Conservation (phyloP, 805 yeast genomes). For the Lipomyces kockii region DNA sequence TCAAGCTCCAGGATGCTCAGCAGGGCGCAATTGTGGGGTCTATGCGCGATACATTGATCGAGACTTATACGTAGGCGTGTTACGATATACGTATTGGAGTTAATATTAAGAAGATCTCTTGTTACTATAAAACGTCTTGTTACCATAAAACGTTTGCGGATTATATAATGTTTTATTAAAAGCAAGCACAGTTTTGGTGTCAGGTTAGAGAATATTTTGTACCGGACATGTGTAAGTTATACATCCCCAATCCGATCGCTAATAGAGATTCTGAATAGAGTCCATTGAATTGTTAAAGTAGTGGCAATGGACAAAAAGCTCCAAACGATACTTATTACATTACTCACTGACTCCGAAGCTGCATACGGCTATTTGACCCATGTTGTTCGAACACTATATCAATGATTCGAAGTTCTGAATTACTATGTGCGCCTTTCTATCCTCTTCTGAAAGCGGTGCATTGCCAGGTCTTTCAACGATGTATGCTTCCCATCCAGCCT, state of each 20-base stretch:
- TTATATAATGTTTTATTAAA: not conserved
- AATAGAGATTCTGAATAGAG: not conserved
- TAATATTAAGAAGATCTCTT: not conserved
- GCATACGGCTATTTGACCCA: not conserved
- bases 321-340: not conserved
- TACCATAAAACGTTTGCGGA: not conserved
- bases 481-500: constrained; percentile 62
- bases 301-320: not conserved
- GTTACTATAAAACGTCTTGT: not conserved
- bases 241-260: not conserved
- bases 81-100: not conserved
- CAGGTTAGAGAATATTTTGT: not conserved
- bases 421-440: constrained; percentile 22
- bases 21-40: constrained; percentile 84
- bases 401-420: constrained; percentile 21
- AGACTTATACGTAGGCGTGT: constrained; percentile 70
- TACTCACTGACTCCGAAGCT: not conserved
- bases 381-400: not conserved
- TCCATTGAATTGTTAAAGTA: not conserved
- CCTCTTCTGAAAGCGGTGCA: constrained; percentile 42
- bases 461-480: constrained; percentile 81
- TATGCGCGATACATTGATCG: constrained; percentile 89
- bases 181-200: not conserved
- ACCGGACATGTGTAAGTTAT: not conserved
- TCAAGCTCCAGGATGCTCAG: constrained; percentile 88